A percentile compares a stretch with the other conserved stretches of the same genome.
Evolutionary conservation across 2,329 filamentous ascomycete species (phyloP).

Genomic region (Conoideocrella luteorostrata): DNA sequence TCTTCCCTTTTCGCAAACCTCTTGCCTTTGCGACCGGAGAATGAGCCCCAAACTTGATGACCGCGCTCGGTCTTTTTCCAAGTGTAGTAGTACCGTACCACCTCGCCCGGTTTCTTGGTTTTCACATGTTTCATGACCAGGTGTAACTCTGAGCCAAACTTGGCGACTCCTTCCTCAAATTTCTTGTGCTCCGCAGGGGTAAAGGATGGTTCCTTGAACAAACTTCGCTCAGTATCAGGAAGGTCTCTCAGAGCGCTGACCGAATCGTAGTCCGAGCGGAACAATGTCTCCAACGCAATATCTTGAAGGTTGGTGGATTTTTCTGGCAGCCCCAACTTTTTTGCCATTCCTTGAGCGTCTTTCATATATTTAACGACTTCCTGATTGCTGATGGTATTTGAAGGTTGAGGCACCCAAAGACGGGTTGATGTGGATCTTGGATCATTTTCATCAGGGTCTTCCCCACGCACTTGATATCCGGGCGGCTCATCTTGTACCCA

Average conservation of each 20-base stretch:
- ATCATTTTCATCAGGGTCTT: constrained; percentile 67
- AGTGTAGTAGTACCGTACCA: constrained; percentile 91
- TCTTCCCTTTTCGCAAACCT: constrained; percentile 75
- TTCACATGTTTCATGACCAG: constrained; percentile 80
- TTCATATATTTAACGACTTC: constrained; percentile 73
- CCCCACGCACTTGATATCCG: constrained; percentile 79
- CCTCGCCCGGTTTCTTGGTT: constrained; percentile 68
- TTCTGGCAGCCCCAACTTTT: constrained; percentile 62
- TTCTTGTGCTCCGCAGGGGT: constrained; percentile 74
- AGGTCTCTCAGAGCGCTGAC: constrained; percentile 66
- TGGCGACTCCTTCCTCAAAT: constrained; percentile 85
- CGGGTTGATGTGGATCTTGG: constrained; percentile 67
- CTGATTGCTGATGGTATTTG: constrained; percentile 42
- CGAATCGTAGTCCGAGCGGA: constrained; percentile 63
- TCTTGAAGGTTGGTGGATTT: constrained; percentile 83
- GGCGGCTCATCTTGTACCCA: constrained; percentile 89
- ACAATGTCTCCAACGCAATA: constrained; percentile 70
- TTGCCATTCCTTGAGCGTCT: constrained; percentile 57
- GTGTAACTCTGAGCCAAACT: constrained; percentile 85
- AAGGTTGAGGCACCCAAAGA: constrained; percentile 69
- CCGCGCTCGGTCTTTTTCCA: constrained; percentile 95
- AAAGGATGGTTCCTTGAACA: constrained; percentile 79
- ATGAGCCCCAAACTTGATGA: constrained; percentile 83
- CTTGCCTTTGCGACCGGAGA: constrained; percentile 79
- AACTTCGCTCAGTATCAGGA: constrained; percentile 58